These are phyloP conservation scores for Noccaea bulbosa DNA, from an alignment of 345 rosid species.

Conservation along the genomic window DNA sequence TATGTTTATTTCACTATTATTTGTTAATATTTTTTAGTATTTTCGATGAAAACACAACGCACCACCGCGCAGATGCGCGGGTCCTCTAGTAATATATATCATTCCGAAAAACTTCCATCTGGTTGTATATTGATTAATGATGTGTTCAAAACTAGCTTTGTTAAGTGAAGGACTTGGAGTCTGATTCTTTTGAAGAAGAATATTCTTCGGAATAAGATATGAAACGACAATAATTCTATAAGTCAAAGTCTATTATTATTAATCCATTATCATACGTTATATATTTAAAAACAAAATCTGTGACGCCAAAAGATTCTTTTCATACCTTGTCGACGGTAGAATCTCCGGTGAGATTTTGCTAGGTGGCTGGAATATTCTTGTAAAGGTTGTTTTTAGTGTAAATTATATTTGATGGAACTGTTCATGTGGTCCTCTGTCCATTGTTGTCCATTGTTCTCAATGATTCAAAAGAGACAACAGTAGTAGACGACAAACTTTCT, in stretches of 20 bases:
- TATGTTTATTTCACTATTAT: too few species aligned
- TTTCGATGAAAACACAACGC: too few species aligned
- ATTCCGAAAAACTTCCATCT: not conserved
- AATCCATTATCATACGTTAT: too few species aligned
- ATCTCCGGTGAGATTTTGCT: conserved; percentile 18
- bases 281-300: too few species aligned
- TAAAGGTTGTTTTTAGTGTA: not conserved
- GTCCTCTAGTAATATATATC: too few species aligned
- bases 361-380: conserved; percentile 31
- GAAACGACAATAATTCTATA: too few species aligned
- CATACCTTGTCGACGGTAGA: not conserved
- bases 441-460: conserved; percentile 19
- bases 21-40: too few species aligned
- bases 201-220: too few species aligned
- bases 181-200: too few species aligned
- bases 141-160: conserved; percentile 5
- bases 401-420: conserved; percentile 26
- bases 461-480: conserved; percentile 25
- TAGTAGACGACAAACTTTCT: not conserved
- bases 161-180: not conserved
- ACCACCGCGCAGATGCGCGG: too few species aligned
- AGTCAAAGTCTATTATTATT: too few species aligned
- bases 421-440: conserved; percentile 20
- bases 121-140: not conserved
- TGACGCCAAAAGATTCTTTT: not conserved